Percentiles rank a stretch among this genome's conserved stretches.
phyloP scores from a whole-genome alignment of 75 land plant genomes.

The Isoetes taiwanensis region DNA sequence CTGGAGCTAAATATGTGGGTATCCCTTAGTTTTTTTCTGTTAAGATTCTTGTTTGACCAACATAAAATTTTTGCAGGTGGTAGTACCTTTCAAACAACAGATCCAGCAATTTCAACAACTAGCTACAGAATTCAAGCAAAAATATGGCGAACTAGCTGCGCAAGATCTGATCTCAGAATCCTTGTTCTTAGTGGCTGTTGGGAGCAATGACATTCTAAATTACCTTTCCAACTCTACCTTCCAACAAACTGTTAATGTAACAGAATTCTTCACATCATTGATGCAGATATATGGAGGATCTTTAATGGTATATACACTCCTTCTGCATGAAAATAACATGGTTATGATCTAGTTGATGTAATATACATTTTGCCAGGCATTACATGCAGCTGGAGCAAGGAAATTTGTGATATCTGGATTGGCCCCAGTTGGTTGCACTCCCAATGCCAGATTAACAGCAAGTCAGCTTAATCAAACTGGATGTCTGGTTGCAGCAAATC shows the following conservation, averaged over 20 bases:
- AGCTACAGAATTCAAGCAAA: not conserved
- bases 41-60: not conserved
- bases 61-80: not conserved
- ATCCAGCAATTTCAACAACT: not conserved
- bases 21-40: too few relatives aligned
- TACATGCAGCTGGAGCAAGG: not conserved
- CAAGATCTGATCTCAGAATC: not conserved
- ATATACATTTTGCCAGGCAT: not conserved
- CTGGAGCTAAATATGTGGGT: not conserved
- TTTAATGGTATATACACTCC: not conserved
- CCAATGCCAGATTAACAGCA: not conserved
- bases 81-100: not conserved
- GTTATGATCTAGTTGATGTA: not conserved
- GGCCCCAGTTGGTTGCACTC: not conserved
- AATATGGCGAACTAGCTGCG: not conserved
- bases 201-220: constrained; percentile 2
- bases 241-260: not conserved
- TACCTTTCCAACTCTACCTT: not conserved
- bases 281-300: not conserved
- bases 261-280: not conserved
- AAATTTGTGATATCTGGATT: not conserved
- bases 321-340: not conserved
- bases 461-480: not conserved
- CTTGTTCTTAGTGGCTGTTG: not conserved
- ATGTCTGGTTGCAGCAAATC: not conserved